These are phyloP conservation scores for Fusarium nurragi DNA, from an alignment of 2,329 filamentous ascomycete species.

Conservation along the genomic window DNA sequence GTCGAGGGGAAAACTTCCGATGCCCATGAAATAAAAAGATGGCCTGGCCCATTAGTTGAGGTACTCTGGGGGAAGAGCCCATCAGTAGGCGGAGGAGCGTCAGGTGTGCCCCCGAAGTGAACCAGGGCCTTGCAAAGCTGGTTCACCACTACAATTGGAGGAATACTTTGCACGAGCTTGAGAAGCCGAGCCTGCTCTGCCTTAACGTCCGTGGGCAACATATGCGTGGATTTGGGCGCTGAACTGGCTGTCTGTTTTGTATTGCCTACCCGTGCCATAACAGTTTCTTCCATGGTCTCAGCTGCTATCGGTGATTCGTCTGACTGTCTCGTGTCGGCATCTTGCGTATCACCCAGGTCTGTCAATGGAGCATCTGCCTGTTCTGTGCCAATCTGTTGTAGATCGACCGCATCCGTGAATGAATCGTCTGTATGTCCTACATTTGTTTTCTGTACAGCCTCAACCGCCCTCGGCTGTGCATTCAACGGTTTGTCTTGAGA, in stretches of 20 bases:
- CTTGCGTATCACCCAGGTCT: background rate
- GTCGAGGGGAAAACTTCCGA: slow-evolving; percentile 70
- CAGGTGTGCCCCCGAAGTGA: slow-evolving; percentile 71
- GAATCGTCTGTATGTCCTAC: slow-evolving; percentile 10
- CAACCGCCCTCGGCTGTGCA: background rate
- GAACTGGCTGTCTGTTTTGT: slow-evolving; percentile 13
- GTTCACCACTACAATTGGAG: slow-evolving; percentile 66
- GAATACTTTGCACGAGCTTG: slow-evolving; percentile 64
- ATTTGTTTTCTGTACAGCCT: background rate
- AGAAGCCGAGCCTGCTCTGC: slow-evolving; percentile 68
- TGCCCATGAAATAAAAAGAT: slow-evolving; percentile 69
- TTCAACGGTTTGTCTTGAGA: background rate
- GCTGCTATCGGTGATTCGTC: background rate
- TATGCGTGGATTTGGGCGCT: slow-evolving; percentile 20
- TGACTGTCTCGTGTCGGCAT: background rate
- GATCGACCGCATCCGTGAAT: background rate
- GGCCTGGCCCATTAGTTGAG: slow-evolving; percentile 65
- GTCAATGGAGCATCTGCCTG: background rate
- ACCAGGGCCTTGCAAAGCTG: slow-evolving; percentile 69
- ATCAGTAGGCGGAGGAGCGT: slow-evolving; percentile 61
- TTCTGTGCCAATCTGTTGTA: background rate
- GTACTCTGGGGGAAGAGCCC: slow-evolving; percentile 66
- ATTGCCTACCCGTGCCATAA: background rate
- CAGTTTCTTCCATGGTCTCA: background rate
- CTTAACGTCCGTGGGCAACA: slow-evolving; percentile 60